Base-by-base conservation (phyloP, 2,329 filamentous ascomycete species). In the Aspergillus chevalieri region DNA sequence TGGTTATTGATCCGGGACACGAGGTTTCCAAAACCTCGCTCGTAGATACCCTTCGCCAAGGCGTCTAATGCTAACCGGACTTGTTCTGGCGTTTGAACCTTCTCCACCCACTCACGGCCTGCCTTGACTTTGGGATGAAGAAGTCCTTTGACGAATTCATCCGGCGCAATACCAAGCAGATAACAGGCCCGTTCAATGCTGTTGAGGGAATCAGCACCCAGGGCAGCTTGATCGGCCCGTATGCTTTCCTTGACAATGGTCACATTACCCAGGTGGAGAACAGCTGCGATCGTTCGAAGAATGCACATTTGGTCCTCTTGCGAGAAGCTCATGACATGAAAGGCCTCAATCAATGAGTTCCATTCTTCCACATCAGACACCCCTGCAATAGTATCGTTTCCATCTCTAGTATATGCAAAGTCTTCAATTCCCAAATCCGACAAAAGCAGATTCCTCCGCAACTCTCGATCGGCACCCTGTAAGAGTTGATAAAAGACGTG, bases 401-500 rank as follows among this genome's bases (percentile, higher is more conserved):
- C 93, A 47, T 90, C 85, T 56, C 83, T 84, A 2, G 90, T 97
- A 65, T 98, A 98, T 15, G 87, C 82, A 69, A 98, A 98, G 63
- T 95, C 86, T 50, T 90, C 85, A 0, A 92, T 84, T 49, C 86
- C 85, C 47, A 89, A 75, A 39, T 83, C 83, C 41, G 84, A 81
- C 2, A 98, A 74, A 28, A 94, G 74, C 49, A 97, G 85, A 10
- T 88, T 83, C 47, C 84, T 81, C 59, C 87, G 90, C 72, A 91
- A 81, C 44, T 78, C 75, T 21, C 74, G 70, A 62, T 89, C 86
- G 0, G 91, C 89, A 21, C 94, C 93, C 58, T 87, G 87, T 3
- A 98, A 76, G 14, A 98, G 78, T 69, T 98, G 94, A 65, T 98
- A 98, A 69, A 98, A 98, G 49, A 98, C 79, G 67, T 98, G 93